A percentile compares a stretch with the other conserved stretches of the same genome.
Evolutionary conservation across 345 rosid genomes (phyloP).

Genomic region (Eucalyptus fibrosa): DNA sequence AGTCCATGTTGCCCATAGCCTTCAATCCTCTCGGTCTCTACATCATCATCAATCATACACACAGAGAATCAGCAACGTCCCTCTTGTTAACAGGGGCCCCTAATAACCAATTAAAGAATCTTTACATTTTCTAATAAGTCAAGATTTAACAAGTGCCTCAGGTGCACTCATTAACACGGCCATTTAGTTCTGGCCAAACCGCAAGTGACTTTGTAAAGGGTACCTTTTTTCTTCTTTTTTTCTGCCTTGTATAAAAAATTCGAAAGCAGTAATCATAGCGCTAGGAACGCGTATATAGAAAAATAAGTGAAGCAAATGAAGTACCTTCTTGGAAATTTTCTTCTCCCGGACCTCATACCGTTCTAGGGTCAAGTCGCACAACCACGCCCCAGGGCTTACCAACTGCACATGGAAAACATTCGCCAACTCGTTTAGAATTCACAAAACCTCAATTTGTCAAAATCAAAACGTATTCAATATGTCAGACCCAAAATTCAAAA

Average conservation of each 20-base stretch:
- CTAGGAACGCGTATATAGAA: not conserved
- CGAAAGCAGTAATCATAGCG: not conserved
- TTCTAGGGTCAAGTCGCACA: constrained; percentile 44
- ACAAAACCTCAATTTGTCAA: not conserved
- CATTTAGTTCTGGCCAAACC: not conserved
- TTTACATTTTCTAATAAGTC: not conserved
- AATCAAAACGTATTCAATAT: not conserved
- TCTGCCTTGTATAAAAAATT: not conserved
- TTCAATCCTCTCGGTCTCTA: constrained; percentile 54
- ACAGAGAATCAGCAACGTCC: not conserved
- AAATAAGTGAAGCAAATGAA: not conserved
- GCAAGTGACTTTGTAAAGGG: not conserved
- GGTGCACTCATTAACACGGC: not conserved
- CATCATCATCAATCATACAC: not conserved
- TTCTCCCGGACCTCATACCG: constrained; percentile 51
- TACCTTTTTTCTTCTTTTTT: not conserved
- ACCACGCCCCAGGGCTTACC: constrained; percentile 47
- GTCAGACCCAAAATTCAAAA: not conserved
- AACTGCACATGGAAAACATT: not conserved
- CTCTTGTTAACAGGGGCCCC: not conserved
- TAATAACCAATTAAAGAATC: not conserved
- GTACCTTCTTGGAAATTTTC: constrained; percentile 51
- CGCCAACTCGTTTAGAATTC: not conserved
- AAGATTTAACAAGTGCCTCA: not conserved
- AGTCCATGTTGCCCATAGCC: constrained; percentile 44